These are phyloP conservation scores for Przewalskia tangutica DNA, from an alignment of 257 asterid species.

Conservation along the genomic window DNA sequence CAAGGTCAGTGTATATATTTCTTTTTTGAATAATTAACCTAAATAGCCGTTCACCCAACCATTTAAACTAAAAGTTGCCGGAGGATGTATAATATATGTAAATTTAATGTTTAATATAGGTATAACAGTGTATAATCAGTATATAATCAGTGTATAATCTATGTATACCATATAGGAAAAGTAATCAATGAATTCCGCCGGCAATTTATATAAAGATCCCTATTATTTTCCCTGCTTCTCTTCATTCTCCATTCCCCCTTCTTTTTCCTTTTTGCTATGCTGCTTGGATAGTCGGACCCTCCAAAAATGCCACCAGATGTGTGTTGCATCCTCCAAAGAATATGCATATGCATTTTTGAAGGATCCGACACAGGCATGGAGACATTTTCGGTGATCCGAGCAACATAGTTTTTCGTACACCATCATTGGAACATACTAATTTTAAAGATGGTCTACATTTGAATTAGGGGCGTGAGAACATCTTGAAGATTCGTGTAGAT, in stretches of 20 bases:
- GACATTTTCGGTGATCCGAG: neutral
- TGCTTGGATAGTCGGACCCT: neutral
- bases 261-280: neutral
- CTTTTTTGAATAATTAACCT: too few relatives aligned
- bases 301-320: neutral
- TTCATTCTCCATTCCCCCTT: neutral
- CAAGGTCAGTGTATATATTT: slow-evolving; percentile 32
- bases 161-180: too few relatives aligned
- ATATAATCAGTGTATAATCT: too few relatives aligned
- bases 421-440: slow-evolving; percentile 25
- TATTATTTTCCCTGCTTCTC: too few relatives aligned
- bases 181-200: too few relatives aligned
- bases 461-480: neutral
- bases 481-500: neutral
- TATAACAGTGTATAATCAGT: too few relatives aligned
- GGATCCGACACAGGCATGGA: neutral
- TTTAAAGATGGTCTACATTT: slow-evolving; percentile 29
- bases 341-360: neutral
- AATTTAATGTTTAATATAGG: too few relatives aligned
- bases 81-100: too few relatives aligned
- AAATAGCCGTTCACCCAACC: too few relatives aligned
- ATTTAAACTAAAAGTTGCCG: too few relatives aligned
- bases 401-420: slow-evolving; percentile 20
- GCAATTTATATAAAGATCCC: too few relatives aligned
- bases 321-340: neutral